Conservation (phyloP, 768 basidiomycete species). For the Phylloporus scabripes region DNA sequence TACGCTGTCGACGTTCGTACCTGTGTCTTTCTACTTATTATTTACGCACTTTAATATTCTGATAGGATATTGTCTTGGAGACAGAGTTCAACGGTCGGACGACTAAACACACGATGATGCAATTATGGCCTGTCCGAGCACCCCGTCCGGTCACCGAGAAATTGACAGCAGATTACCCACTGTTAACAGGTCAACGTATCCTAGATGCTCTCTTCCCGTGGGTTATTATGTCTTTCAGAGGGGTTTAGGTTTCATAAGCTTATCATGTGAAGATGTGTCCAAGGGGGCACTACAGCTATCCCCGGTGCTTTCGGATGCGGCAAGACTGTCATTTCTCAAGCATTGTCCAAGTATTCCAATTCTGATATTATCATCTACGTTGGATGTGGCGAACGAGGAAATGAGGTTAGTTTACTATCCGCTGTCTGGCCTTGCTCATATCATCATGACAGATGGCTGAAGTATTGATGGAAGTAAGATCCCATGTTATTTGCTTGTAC, state of each 20-base stretch:
- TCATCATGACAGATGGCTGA: slow-evolving; percentile 75
- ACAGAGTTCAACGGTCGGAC: slow-evolving; percentile 96
- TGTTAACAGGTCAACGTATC: slow-evolving; percentile 95
- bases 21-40: neutral
- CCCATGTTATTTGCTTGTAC: slow-evolving; percentile 2
- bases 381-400: slow-evolving; percentile 97
- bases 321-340: slow-evolving; percentile 98
- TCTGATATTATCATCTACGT: slow-evolving; percentile 99
- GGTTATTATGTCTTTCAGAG: slow-evolving; percentile 25
- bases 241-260: neutral
- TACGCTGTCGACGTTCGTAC: slow-evolving; percentile 80
- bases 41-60: neutral
- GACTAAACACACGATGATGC: slow-evolving; percentile 93
- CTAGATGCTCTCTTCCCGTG: slow-evolving; percentile 95
- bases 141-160: slow-evolving; percentile 96
- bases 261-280: slow-evolving; percentile 65
- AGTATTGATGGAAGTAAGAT: slow-evolving; percentile 89
- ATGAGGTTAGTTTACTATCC: slow-evolving; percentile 55
- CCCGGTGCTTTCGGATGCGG: slow-evolving; percentile 99
- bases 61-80: slow-evolving; percentile 88
- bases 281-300: slow-evolving; percentile 95
- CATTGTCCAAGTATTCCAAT: slow-evolving; percentile 97
- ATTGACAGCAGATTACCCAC: slow-evolving; percentile 84
- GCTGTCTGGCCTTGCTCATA: slow-evolving; percentile 33
- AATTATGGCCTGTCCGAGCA: slow-evolving; percentile 98